Evolutionary conservation across 495 filamentous ascomycete genomes (phyloP), one percentile per base, ranked within the genome.

Genomic region (Penicillium odoratum): DNA sequence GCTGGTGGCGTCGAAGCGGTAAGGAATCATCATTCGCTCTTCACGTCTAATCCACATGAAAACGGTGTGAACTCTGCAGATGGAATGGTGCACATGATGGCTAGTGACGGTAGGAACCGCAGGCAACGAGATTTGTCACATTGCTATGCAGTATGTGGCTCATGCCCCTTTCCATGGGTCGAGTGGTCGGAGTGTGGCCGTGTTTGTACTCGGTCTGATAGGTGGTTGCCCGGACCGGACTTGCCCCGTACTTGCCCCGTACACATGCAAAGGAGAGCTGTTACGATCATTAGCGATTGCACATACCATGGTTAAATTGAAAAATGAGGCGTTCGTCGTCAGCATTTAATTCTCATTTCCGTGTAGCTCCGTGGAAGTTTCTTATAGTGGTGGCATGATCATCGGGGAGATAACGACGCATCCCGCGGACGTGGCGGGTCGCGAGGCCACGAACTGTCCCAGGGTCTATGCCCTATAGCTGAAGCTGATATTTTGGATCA

Each of bases 131-230:
- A 46, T 55, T 55, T 34, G 28, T 51, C 48, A 51, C 47, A 13
- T 49, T 30, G 0, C 7, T 25, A 33, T 38, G 18, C 49, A 26
- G 11, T 7, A 28, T 34, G 49, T 51, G 49, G 49, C 49, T 51
- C 5, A 18, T 33, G 10, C 3, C 30, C 6, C 8, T 48, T 13
- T 47, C 53, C 53, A 47, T 56, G 53, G 53, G 43, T 55, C 42
- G 16, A 29, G 52, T 44, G 53, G 43, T 55, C 42, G 16, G 18
- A 42, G 4, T 48, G 53, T 56, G 53, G 53, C 53, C 28, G 56
- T 63, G 56, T 52, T 3, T 44, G 10, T 18, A 30, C n/a, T n/a
- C 13, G 2, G 18, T 47, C 3, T 64, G 50, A 64, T 60, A 57
- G 61, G 61, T 10, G 61, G 57, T 55, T 60, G 44, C 10, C 11